Evolutionary conservation across 345 rosid genomes (phyloP).

Genomic region (Bretschneidera sinensis): DNA sequence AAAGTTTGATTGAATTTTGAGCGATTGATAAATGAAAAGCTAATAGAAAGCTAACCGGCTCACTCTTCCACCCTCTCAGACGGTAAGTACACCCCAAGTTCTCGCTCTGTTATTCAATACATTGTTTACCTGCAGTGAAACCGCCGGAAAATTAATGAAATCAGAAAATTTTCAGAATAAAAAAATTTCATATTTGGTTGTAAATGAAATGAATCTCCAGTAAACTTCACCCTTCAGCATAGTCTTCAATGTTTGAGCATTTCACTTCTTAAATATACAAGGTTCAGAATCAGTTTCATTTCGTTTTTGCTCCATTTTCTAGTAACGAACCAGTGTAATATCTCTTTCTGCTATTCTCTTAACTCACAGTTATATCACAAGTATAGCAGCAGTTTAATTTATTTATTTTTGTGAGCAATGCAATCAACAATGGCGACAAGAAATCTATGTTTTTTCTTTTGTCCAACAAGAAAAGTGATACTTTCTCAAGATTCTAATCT

Average conservation of each 20-base stretch:
- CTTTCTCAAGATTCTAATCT: constrained; percentile 13
- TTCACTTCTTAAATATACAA: no score
- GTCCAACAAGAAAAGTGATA: not conserved
- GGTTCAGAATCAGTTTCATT: no score
- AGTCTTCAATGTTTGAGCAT: no score
- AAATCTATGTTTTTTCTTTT: constrained; percentile 10
- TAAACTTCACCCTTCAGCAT: no score
- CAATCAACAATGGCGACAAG: constrained; percentile 14
- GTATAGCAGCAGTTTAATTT: no score
- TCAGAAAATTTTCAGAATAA: no score
- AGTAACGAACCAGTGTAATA: no score
- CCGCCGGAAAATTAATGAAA: not conserved
- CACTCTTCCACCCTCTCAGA: constrained; percentile 23
- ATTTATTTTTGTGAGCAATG: constrained; percentile 20
- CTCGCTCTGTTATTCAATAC: not conserved
- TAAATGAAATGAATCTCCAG: not conserved
- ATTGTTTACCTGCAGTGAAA: not conserved
- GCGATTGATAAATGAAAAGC: no score
- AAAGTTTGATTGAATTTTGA: no score
- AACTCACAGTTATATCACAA: not conserved
- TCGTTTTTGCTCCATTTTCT: not conserved
- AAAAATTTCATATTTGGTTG: no score
- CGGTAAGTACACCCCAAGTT: constrained; percentile 6
- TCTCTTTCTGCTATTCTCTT: not conserved
- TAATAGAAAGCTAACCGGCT: no score